Conservation (phyloP, 768 basidiomycete species). For the Infundibulicybe gibba region DNA sequence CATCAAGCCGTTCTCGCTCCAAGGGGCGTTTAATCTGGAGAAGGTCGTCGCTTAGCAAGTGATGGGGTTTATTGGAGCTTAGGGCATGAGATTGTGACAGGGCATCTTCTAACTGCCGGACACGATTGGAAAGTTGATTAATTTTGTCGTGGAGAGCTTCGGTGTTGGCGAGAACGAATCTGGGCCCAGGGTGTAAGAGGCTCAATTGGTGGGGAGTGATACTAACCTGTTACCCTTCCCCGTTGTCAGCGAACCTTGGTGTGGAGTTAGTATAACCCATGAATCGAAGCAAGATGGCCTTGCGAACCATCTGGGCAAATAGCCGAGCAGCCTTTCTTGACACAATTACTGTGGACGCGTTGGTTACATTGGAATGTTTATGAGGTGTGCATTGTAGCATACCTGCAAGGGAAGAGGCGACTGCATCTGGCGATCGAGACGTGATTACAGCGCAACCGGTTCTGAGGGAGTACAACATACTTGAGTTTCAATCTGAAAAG, state of each 20-base stretch:
- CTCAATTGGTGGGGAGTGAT: conserved; percentile 1
- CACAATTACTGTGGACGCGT: conserved; percentile 39
- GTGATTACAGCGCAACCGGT: conserved; percentile 48
- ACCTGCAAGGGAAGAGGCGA: conserved; percentile 1
- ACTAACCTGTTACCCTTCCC: conserved; percentile 68
- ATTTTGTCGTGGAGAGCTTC: conserved; percentile 71
- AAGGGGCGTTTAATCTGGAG: conserved; percentile 65
- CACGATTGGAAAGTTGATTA: conserved; percentile 51
- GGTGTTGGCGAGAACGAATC: conserved; percentile 71
- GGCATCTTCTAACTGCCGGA: conserved; percentile 68
- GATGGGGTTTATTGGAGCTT: conserved; percentile 48
- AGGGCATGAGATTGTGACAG: conserved; percentile 48
- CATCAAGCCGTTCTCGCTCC: conserved; percentile 51
- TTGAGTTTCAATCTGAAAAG: conserved; percentile 59
- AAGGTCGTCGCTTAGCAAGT: conserved; percentile 57
- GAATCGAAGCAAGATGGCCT: conserved; percentile 7
- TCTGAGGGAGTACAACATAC: conserved; percentile 30
- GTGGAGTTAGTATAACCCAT: conserved; percentile 8
- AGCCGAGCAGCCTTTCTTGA: conserved; percentile 54
- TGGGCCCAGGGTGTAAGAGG: conserved; percentile 15
- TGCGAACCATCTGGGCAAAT: conserved; percentile 64
- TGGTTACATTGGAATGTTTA: background rate
- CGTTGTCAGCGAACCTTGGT: conserved; percentile 61
- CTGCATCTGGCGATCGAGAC: conserved; percentile 58
- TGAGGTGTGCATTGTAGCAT: background rate